Evolutionary conservation across 2,329 filamentous ascomycete genomes (phyloP).

Genomic region (Helotiales sp.): DNA sequence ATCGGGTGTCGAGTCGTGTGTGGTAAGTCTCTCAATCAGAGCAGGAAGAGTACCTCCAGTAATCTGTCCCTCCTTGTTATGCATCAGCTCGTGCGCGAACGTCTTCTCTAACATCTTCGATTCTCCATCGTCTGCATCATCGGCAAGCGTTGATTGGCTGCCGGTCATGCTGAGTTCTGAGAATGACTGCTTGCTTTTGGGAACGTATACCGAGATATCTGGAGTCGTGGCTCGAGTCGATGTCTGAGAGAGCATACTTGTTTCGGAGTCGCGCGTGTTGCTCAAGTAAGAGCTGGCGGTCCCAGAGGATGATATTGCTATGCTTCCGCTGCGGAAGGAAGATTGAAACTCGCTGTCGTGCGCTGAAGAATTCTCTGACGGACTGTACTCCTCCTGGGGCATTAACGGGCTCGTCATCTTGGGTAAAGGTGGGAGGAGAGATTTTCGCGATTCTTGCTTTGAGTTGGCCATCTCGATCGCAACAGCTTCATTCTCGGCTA

Average conservation of each 20-base stretch:
- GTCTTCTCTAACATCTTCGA: constrained; percentile 87
- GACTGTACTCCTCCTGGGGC: constrained; percentile 49
- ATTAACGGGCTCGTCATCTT: constrained; percentile 54
- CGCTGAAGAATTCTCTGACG: constrained; percentile 44
- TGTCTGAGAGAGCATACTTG: constrained; percentile 75
- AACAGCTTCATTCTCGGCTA: constrained; percentile 18
- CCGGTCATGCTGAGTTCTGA: constrained; percentile 68
- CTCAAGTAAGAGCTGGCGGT: constrained; percentile 78
- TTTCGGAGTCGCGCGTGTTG: constrained; percentile 72
- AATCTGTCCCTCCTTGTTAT: constrained; percentile 94
- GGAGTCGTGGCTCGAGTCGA: constrained; percentile 90
- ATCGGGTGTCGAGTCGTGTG: constrained; percentile 89
- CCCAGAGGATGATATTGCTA: constrained; percentile 73
- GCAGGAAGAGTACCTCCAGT: constrained; percentile 88
- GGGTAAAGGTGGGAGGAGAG: constrained; percentile 56
- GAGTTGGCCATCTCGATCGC: constrained; percentile 36
- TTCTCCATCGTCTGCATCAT: constrained; percentile 79
- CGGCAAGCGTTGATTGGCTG: constrained; percentile 63
- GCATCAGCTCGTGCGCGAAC: constrained; percentile 85
- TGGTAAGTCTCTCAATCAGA: constrained; percentile 90
- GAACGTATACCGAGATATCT: constrained; percentile 48
- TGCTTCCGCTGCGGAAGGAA: constrained; percentile 64
- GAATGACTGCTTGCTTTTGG: constrained; percentile 56
- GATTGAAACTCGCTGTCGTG: constrained; percentile 52
- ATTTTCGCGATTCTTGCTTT: constrained; percentile 45